Evolutionary conservation across 345 rosid genomes (phyloP).

Genomic region (Gynandropsis gynandra): DNA sequence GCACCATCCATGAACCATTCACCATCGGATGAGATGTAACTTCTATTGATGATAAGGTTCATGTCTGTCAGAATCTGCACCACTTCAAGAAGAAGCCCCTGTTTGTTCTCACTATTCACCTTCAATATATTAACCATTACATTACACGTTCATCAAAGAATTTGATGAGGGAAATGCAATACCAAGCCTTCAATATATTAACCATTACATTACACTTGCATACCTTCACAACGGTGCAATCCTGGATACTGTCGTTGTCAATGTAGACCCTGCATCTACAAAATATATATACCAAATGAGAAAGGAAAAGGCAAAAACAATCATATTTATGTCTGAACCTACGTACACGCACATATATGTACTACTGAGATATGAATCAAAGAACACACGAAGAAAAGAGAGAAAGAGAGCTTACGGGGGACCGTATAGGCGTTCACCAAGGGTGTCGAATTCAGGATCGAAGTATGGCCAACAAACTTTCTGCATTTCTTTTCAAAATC

Average conservation of each 20-base stretch:
- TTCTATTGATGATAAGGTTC: slow-evolving; percentile 51
- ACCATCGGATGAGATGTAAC: slow-evolving; percentile 72
- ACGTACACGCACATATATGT: slow-evolving; percentile 34
- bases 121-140: slow-evolving; percentile 10
- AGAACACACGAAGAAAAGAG: too few relatives aligned
- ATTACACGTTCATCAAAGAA: neutral
- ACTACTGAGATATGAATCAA: neutral
- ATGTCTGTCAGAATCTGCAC: slow-evolving; percentile 70
- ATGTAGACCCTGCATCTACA: slow-evolving; percentile 65
- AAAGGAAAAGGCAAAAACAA: neutral
- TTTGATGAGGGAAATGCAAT: neutral
- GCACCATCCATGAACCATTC: slow-evolving; percentile 88
- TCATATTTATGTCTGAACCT: slow-evolving; percentile 31
- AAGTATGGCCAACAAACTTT: slow-evolving; percentile 71
- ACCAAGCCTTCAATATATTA: too few relatives aligned
- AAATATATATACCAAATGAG: neutral
- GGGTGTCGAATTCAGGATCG: slow-evolving; percentile 72
- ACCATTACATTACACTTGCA: too few relatives aligned
- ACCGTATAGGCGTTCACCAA: slow-evolving; percentile 56
- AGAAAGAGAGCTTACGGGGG: slow-evolving; percentile 40
- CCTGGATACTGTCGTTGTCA: slow-evolving; percentile 66
- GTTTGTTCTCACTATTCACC: slow-evolving; percentile 66
- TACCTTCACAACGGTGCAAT: slow-evolving; percentile 64
- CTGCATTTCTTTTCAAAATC: slow-evolving; percentile 31
- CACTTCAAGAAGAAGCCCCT: slow-evolving; percentile 69